Evolutionary conservation across 1,284 basidiomycete genomes (phyloP), one percentile per base, ranked within the genome.

Genomic region (Inonotus hispidus): DNA sequence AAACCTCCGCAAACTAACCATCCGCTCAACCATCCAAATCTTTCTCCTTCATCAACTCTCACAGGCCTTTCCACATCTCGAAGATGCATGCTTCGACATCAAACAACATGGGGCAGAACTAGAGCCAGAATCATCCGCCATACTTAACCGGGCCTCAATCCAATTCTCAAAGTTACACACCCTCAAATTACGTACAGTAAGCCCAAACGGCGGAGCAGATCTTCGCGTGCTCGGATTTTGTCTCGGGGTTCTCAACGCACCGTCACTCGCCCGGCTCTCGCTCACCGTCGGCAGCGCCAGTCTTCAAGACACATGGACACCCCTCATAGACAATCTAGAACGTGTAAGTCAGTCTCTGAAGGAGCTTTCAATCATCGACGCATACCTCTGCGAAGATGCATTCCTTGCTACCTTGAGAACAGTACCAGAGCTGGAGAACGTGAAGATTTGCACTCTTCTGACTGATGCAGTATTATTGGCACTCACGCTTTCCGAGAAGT

Each of bases 361-460:
- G 2, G 27, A 56, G 41, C 41, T 56, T 25, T 10, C 27, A 27
- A 27, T 56, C 23, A 8, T 43, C 19, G 54, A 39, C 23, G 41
- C 41, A 23, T 56, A 32, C 41, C 27, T 56, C 11, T n/a, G 23
- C 8, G 39, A 56, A 19, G 27, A 32, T 27, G 54, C 0, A 19
- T 43, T 56, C 25, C 54, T 56, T 43, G 25, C n/a, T 45, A 10
- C 45, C 14, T 14, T 56, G 25, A 25, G 25, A 25, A n/a, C 45
- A n/a, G 54, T n/a, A 35, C 39, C 54, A 16, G 0, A 21, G 27
- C 27, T 56, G 23, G 41, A 43, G 16, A 45, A 14, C 5, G 29
- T 56, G 38, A 56, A 56, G 41, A 32, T 46, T 13, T 56, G 39
- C 14, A 39, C 45, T 19, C 54, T 39, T 39, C 25, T 56, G 54